Evolutionary conservation across 78 protist species (phyloP).

Genomic region (Dictyostelium firmibasis): DNA sequence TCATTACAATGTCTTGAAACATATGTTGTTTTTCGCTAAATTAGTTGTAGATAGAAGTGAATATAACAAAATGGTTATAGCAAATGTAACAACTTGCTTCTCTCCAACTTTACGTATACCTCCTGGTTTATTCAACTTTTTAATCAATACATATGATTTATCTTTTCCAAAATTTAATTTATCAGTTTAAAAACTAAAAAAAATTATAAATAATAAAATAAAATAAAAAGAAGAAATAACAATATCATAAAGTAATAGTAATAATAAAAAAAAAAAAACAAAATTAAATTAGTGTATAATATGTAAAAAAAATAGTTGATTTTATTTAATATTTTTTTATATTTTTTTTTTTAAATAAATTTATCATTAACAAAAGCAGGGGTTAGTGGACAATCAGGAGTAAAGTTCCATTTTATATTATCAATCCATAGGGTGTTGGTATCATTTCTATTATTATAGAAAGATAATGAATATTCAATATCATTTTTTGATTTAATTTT

Average conservation of each 20-base stretch:
- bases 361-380: background rate
- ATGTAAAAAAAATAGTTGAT: background rate
- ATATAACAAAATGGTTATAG: slow-evolving; percentile 59
- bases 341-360: background rate
- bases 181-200: background rate
- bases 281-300: background rate
- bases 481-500: background rate
- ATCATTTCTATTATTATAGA: background rate
- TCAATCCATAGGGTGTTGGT: background rate
- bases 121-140: slow-evolving; percentile 61
- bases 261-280: background rate
- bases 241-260: background rate
- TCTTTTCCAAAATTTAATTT: slow-evolving; percentile 15
- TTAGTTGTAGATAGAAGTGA: slow-evolving; percentile 44
- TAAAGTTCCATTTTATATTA: slow-evolving; percentile 7
- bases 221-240: background rate
- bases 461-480: background rate
- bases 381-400: background rate
- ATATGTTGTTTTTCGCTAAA: slow-evolving; percentile 62
- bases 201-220: background rate
- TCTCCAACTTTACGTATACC: slow-evolving; percentile 38
- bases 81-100: slow-evolving; percentile 76
- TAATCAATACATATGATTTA: slow-evolving; percentile 42
- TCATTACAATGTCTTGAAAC: slow-evolving; percentile 37
- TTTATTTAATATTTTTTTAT: background rate